A percentile compares a stretch with the other conserved stretches of the same genome.
Evolutionary conservation across 306 rosid species (phyloP).

Genomic region (Biancaea sappan): DNA sequence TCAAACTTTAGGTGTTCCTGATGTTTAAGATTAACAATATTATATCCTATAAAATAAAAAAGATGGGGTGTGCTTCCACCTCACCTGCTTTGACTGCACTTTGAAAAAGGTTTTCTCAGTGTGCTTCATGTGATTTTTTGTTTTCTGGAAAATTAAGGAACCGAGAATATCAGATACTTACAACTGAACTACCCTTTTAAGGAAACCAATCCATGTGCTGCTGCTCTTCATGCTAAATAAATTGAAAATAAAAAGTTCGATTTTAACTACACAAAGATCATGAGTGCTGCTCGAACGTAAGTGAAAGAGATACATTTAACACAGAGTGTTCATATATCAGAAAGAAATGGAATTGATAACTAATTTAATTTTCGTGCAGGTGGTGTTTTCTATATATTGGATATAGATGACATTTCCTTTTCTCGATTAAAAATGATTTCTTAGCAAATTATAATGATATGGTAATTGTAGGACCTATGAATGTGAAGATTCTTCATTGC

Average conservation of each 20-base stretch:
- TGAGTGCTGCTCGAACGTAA: background rate
- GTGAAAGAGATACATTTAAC: background rate
- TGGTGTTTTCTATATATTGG: too few species aligned
- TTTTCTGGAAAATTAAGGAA: background rate
- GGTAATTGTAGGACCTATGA: too few species aligned
- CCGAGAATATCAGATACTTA: background rate
- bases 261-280: background rate
- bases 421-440: too few species aligned
- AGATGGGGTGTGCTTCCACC: conserved; percentile 10
- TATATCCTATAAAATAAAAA: background rate
- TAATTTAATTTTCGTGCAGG: too few species aligned
- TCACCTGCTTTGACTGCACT: background rate
- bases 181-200: too few species aligned
- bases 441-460: too few species aligned
- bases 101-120: background rate
- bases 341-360: too few species aligned
- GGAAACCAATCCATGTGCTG: too few species aligned
- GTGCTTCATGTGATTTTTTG: conserved; percentile 10
- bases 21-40: background rate
- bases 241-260: background rate
- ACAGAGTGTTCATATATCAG: background rate
- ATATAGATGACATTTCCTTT: too few species aligned
- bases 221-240: background rate
- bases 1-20: conserved; percentile 4
- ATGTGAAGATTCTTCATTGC: too few species aligned